A percentile compares a stretch with the other conserved stretches of the same genome.
Conservation (phyloP, 129 eudicot genomes). For the Rutidosis leptorrhynchoides region DNA sequence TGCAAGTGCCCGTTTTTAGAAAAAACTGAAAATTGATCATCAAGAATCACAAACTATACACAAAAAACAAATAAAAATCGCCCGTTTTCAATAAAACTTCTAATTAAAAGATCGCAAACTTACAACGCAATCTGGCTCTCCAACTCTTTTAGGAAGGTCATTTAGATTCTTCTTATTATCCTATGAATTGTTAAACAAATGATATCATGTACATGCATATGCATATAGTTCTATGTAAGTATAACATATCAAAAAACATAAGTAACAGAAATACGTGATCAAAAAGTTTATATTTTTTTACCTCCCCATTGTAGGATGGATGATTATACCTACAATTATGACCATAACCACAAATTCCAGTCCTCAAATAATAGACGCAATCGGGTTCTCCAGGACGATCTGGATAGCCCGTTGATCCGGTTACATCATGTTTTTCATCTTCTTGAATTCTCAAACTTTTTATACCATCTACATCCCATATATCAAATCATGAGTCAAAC, state of each 20-base stretch:
- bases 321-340: conserved; percentile 72
- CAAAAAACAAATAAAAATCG: not conserved
- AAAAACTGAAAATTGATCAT: conserved; percentile 47
- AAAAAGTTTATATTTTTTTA: not conserved
- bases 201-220: not conserved
- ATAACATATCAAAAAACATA: not conserved
- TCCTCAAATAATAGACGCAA: conserved; percentile 61
- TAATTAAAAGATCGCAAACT: not conserved
- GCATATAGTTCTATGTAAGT: not conserved
- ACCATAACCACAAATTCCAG: conserved; percentile 78
- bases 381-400: conserved; percentile 86
- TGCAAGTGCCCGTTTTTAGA: conserved; percentile 78
- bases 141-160: conserved; percentile 67
- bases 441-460: conserved; percentile 37
- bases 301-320: conserved; percentile 51
- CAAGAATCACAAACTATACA: not conserved
- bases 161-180: conserved; percentile 31
- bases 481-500: not conserved
- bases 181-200: conserved; percentile 23
- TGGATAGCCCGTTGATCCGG: conserved; percentile 38
- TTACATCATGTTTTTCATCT: conserved; percentile 35
- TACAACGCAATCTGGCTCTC: conserved; percentile 86
- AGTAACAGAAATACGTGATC: not conserved
- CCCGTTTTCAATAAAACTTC: not conserved
- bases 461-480: conserved; percentile 38